Evolutionary conservation across 768 basidiomycete genomes (phyloP), one percentile per base, ranked within the genome.

Genomic region (Trametes maxima): DNA sequence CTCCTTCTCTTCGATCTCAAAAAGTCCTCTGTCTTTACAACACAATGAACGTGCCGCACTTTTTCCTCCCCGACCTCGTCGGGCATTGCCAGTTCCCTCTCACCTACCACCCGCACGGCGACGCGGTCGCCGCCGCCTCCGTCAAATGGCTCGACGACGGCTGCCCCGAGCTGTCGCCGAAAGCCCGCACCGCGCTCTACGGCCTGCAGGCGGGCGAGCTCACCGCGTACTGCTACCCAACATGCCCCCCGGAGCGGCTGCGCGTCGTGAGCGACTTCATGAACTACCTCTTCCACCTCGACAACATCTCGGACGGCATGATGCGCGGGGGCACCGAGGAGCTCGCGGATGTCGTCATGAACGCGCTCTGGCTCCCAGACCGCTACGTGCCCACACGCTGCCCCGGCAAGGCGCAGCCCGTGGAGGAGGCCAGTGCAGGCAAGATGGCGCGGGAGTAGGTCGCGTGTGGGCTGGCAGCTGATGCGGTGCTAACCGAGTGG

Each of bases 271-370:
- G 84, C 70, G 89, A 91, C 74, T 91, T 87, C 74, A 77, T 90
- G 66, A 86, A 82, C 60, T 90, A 83, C 70, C 80, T 90, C 48
- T 91, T 91, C 76, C 86, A 87, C 68, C 79, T 89, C 58, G 88
- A 90, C 75, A 85, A 90, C 67, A 77, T 90, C 61, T 89, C 88
- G 14, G 89, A 92, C 66, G 86, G 87, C 62, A 88, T 89, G 85
- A 83, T 88, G 67, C 80, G 83, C 63, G 74, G 77, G 36, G 82
- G 84, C n/a, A 85, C 87, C 24, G 75, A 74, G 56, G 75, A 76
- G 28, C 80, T 85, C 14, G 85, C 85, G 21, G 78, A 87, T 68
- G 81, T 83, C 13, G 86, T 90, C 57, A 80, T 90, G 72, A 86
- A 88, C 73, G 82, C 87, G 16, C 78, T 90, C 11, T 80, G 87